These are phyloP conservation scores for Adansonia madagascariensis DNA, from an alignment of 441 rosid species.

Conservation along the genomic window DNA sequence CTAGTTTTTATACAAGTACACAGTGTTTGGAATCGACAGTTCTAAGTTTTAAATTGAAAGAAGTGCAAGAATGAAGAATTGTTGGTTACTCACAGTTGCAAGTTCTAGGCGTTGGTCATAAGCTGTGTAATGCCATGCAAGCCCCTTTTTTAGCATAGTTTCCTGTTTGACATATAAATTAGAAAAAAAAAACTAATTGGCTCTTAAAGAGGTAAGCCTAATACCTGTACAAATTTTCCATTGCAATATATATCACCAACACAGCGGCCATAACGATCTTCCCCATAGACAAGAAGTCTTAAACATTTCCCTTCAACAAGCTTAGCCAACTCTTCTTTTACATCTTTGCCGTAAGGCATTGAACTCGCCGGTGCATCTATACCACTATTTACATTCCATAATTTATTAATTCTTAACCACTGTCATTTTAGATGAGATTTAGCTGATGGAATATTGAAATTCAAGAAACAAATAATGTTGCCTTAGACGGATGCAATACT, in stretches of 20 bases:
- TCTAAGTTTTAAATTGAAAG: neutral
- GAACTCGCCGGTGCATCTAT: conserved; percentile 66
- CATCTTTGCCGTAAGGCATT: conserved; percentile 64
- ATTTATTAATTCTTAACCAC: neutral
- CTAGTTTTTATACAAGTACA: conserved; percentile 32
- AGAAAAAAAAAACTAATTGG: neutral
- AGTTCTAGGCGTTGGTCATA: conserved; percentile 64
- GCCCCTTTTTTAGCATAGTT: conserved; percentile 76
- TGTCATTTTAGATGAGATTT: conserved; percentile 2
- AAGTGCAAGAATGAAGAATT: neutral
- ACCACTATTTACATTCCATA: conserved; percentile 42
- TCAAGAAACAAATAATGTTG: conserved; percentile 22
- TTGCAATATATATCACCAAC: conserved; percentile 80
- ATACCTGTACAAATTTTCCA: conserved; percentile 63
- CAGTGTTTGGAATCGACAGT: neutral
- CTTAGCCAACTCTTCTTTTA: conserved; percentile 50
- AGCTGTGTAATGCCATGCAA: conserved; percentile 79
- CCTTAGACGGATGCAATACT: conserved; percentile 63
- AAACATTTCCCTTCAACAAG: conserved; percentile 56
- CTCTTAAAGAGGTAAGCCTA: too few relatives aligned
- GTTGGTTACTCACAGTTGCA: conserved; percentile 46
- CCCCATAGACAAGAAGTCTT: conserved; percentile 48
- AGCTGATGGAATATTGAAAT: neutral
- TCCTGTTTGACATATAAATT: conserved; percentile 42
- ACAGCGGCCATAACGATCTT: conserved; percentile 69